These are phyloP conservation scores for Boletellus sp. DNA, from an alignment of 1,284 basidiomycete species.

Conservation along the genomic window DNA sequence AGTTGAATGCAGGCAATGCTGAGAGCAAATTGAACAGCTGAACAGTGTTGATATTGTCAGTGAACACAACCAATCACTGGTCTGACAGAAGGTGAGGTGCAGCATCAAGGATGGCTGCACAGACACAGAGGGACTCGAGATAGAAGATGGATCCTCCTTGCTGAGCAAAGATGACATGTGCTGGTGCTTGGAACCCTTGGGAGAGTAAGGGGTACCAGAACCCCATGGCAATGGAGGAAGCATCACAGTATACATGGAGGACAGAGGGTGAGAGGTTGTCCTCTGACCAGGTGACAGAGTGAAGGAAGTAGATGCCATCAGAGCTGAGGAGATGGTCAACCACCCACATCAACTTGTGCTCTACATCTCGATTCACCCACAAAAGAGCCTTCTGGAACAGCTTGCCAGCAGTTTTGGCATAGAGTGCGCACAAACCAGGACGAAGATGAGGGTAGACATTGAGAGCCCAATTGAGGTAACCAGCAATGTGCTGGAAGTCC, in stretches of 20 bases:
- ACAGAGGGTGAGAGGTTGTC: constrained; percentile 13
- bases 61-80: constrained; percentile 14
- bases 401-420: too few species aligned
- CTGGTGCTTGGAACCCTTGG: constrained; percentile 18
- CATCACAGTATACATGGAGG: constrained; percentile 30
- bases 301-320: constrained; percentile 30
- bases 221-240: constrained; percentile 27
- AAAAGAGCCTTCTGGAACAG: too few species aligned
- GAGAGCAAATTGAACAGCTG: constrained; percentile 10
- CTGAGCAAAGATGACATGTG: neutral
- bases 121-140: constrained; percentile 29
- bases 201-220: constrained; percentile 32
- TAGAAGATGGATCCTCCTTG: constrained; percentile 25
- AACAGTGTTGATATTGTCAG: constrained; percentile 23
- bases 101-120: constrained; percentile 15
- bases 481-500: too few species aligned
- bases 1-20: constrained; percentile 17
- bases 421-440: too few species aligned
- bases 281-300: constrained; percentile 24
- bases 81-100: neutral
- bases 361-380: too few species aligned
- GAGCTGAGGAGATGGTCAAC: too few species aligned
- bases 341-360: too few species aligned
- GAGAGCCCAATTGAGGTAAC: too few species aligned
- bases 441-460: too few species aligned